Conservation (phyloP, 208 protist genomes). For the Porcisia deanei region DNA sequence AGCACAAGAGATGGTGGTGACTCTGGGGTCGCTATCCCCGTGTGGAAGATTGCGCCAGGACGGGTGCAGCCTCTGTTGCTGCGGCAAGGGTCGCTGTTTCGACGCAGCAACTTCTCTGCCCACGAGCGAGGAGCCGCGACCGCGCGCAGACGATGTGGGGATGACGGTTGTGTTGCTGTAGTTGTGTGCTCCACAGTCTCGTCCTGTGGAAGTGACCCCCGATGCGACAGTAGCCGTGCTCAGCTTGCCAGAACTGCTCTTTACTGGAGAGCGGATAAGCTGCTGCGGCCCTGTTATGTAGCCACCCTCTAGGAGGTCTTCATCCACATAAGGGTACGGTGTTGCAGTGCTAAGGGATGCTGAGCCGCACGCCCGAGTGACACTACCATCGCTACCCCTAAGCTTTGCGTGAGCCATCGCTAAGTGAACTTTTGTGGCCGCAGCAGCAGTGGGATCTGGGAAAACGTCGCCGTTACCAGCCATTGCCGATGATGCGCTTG, state of each 20-base stretch:
- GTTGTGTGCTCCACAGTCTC: neutral
- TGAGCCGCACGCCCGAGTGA: too few species aligned
- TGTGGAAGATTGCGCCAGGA: constrained; percentile 7
- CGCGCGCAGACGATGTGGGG: neutral
- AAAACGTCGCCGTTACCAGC: constrained; percentile 2
- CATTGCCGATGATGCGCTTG: constrained; percentile 1
- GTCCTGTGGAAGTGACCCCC: neutral
- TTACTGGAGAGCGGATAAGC: constrained; percentile 4
- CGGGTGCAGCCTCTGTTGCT: constrained; percentile 17
- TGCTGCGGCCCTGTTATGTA: constrained; percentile 23
- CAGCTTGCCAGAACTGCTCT: neutral
- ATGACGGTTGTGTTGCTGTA: neutral
- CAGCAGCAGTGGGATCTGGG: constrained; percentile 3
- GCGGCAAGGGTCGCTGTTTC: constrained; percentile 1
- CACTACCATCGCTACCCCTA: neutral
- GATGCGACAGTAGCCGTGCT: neutral
- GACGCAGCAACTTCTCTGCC: constrained; percentile 3
- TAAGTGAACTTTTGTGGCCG: neutral
- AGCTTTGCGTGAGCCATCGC: neutral
- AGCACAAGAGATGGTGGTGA: neutral
- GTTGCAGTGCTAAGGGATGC: neutral
- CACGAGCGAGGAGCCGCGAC: constrained; percentile 14
- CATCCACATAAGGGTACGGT: constrained; percentile 21
- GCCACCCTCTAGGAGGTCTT: constrained; percentile 28
- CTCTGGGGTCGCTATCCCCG: neutral